Percentiles rank a stretch among this genome's conserved stretches.
phyloP scores from a whole-genome alignment of 1,139 yeast species.

The Diutina neorugosa region DNA sequence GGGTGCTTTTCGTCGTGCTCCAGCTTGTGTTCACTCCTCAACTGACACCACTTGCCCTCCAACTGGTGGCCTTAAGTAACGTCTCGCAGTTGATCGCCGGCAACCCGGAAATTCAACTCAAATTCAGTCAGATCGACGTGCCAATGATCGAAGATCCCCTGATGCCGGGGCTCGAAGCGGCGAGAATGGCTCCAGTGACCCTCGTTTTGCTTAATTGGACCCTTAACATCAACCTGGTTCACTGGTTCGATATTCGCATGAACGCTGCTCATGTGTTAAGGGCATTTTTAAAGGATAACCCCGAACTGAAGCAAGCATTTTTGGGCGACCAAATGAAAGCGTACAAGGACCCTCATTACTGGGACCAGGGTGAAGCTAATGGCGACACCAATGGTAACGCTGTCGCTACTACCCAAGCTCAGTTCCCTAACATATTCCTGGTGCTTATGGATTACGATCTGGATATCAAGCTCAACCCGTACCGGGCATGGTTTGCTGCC shows the following conservation, averaged over 20 bases:
- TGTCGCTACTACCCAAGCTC: not conserved
- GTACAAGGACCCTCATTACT: conserved; percentile 21
- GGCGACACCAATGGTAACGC: not conserved
- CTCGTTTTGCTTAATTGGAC: conserved; percentile 77
- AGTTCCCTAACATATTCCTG: conserved; percentile 43
- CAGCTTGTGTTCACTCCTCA: conserved; percentile 53
- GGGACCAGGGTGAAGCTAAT: conserved; percentile 6
- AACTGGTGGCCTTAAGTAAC: conserved; percentile 58
- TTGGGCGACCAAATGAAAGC: conserved; percentile 50
- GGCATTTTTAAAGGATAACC: conserved; percentile 57
- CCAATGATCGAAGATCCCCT: conserved; percentile 75
- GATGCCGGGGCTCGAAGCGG: conserved; percentile 37
- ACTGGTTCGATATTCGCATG: conserved; percentile 66
- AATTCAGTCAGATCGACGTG: conserved; percentile 74
- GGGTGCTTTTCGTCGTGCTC: conserved; percentile 53
- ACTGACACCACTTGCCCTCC: conserved; percentile 45
- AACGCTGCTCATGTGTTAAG: conserved; percentile 57
- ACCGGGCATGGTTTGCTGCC: conserved; percentile 77
- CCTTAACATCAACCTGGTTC: conserved; percentile 66
- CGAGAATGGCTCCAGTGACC: conserved; percentile 47
- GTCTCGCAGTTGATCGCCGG: conserved; percentile 66
- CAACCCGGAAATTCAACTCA: conserved; percentile 50
- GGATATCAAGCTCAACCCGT: conserved; percentile 69
- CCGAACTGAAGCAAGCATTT: conserved; percentile 49
- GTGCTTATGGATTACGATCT: conserved; percentile 71